These are phyloP conservation scores for Penicillium alfredii DNA, from an alignment of 495 filamentous ascomycete species.

Conservation along the genomic window DNA sequence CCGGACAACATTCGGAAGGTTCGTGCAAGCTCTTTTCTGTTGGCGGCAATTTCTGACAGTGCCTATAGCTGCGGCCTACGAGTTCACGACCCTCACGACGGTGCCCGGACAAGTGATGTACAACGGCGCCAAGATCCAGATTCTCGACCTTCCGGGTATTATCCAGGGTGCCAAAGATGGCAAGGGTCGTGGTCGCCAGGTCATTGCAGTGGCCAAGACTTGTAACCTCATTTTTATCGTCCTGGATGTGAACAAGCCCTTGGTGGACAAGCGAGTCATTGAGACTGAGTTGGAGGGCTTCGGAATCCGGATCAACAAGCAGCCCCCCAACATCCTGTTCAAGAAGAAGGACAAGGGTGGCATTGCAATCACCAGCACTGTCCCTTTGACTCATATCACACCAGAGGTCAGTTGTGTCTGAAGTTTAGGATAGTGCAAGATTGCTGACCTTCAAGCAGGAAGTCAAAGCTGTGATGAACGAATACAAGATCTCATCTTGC, in stretches of 20 bases:
- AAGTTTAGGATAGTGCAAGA: conserved; percentile 1
- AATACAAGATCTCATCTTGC: conserved; percentile 94
- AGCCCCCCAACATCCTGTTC: conserved; percentile 94
- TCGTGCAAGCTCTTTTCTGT: conserved; percentile 7
- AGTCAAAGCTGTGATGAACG: conserved; percentile 94
- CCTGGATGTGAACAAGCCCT: conserved; percentile 94
- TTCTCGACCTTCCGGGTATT: conserved; percentile 97
- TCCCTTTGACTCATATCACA: conserved; percentile 86
- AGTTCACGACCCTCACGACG: conserved; percentile 96
- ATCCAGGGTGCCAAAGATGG: conserved; percentile 98
- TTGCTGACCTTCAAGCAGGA: conserved; percentile 47
- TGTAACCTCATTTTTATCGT: conserved; percentile 99
- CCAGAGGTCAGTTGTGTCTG: conserved; percentile 54
- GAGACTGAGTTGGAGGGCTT: conserved; percentile 97
- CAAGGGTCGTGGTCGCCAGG: conserved; percentile 95
- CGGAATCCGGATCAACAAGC: conserved; percentile 95
- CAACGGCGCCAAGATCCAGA: conserved; percentile 96
- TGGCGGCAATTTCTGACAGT: conserved; percentile 14
- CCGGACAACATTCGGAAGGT: conserved; percentile 93
- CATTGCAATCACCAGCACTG: conserved; percentile 86
- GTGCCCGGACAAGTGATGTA: conserved; percentile 95
- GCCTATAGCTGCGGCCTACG: conserved; percentile 75
- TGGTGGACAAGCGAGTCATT: conserved; percentile 95
- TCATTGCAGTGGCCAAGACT: conserved; percentile 97
- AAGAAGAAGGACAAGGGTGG: conserved; percentile 99